These are phyloP conservation scores for Ceratocystis eucalypticola DNA, from an alignment of 2,329 filamentous ascomycete species.

Conservation along the genomic window DNA sequence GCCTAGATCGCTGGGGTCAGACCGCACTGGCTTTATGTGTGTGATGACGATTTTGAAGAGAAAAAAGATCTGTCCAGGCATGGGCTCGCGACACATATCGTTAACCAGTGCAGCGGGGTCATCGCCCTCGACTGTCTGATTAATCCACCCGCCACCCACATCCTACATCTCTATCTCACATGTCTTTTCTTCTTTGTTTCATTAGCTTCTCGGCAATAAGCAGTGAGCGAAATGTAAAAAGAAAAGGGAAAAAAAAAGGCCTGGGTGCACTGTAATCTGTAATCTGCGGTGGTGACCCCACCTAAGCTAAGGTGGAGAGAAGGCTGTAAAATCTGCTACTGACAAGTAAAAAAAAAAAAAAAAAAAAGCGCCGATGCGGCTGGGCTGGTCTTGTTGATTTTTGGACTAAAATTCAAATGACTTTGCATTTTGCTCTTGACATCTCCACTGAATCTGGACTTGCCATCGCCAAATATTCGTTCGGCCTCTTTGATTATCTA, in stretches of 20 bases:
- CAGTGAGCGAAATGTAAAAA: not conserved
- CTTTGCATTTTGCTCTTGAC: not conserved
- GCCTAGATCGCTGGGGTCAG: not conserved
- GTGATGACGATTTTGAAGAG: no score
- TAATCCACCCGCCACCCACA: not conserved
- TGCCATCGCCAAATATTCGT: not conserved
- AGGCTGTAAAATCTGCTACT: not conserved
- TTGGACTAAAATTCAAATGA: not conserved
- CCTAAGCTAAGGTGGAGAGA: not conserved
- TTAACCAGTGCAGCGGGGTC: no score
- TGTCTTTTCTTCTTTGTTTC: not conserved
- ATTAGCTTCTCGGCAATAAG: not conserved
- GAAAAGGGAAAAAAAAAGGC: not conserved
- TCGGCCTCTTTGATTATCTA: not conserved
- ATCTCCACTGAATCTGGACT: not conserved
- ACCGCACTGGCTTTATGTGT: no score
- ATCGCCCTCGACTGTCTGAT: not conserved
- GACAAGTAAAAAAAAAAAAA: not conserved
- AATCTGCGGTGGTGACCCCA: not conserved
- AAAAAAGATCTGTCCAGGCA: no score
- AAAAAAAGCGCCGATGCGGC: slow-evolving; percentile 6
- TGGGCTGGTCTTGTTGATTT: not conserved
- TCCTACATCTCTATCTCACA: not conserved
- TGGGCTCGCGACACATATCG: no score
- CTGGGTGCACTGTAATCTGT: not conserved